Evolutionary conservation across 768 basidiomycete species (phyloP).

Genomic region (Termitomyces sp.): DNA sequence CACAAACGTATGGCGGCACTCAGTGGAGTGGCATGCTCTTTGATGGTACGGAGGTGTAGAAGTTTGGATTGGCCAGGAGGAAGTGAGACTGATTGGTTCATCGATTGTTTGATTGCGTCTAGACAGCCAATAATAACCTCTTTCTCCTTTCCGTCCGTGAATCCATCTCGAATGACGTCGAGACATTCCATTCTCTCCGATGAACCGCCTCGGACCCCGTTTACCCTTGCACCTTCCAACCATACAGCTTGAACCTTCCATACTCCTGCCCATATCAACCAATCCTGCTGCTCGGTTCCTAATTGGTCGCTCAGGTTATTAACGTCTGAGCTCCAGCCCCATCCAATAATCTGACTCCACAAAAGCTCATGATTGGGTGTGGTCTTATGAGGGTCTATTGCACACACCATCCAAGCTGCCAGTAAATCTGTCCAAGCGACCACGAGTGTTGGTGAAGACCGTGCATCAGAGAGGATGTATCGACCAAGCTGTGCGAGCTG

Average conservation of each 20-base stretch:
- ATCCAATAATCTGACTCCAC: constrained; percentile 84
- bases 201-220: constrained; percentile 65
- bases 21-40: constrained; percentile 34
- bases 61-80: constrained; percentile 14
- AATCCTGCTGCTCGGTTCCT: constrained; percentile 27
- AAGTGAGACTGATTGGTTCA: constrained; percentile 20
- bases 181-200: constrained; percentile 49
- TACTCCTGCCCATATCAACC: constrained; percentile 43
- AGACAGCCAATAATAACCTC: constrained; percentile 35
- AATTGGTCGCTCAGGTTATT: constrained; percentile 37
- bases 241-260: constrained; percentile 62
- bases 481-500: constrained; percentile 50
- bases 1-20: constrained; percentile 57
- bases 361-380: constrained; percentile 83
- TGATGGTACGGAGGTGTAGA: constrained; percentile 28
- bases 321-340: constrained; percentile 69
- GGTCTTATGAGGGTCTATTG: constrained; percentile 87
- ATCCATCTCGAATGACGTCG: constrained; percentile 33
- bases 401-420: constrained; percentile 75
- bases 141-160: constrained; percentile 36
- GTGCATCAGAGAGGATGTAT: constrained; percentile 39
- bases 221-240: constrained; percentile 75
- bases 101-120: constrained; percentile 27
- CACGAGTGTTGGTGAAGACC: constrained; percentile 33
- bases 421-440: constrained; percentile 58